Evolutionary conservation across 1,139 yeast genomes (phyloP).

Genomic region (Zygotorulaspora mrakii): DNA sequence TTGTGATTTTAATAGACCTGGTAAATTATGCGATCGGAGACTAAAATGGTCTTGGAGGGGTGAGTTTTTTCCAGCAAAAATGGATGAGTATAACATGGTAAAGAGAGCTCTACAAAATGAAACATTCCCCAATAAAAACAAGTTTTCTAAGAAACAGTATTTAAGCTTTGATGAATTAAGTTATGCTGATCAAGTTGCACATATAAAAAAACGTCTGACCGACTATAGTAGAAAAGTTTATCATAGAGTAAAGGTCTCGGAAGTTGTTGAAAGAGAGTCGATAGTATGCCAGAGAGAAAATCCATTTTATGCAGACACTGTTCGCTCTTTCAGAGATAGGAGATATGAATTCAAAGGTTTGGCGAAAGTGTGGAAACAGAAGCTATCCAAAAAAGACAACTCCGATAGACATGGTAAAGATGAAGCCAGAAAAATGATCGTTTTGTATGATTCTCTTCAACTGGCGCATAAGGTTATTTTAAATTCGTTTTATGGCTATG

Average conservation of each 20-base stretch:
- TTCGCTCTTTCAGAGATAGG: constrained; percentile 89
- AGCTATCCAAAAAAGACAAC: constrained; percentile 53
- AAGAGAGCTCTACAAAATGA: constrained; percentile 80
- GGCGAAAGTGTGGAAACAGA: constrained; percentile 93
- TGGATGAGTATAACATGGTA: constrained; percentile 88
- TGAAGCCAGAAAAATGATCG: constrained; percentile 91
- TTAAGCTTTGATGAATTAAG: constrained; percentile 68
- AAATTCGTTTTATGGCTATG: constrained; percentile 96
- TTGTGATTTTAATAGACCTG: constrained; percentile 95
- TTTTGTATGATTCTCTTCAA: constrained; percentile 90
- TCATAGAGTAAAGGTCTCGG: constrained; percentile 74
- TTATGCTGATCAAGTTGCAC: constrained; percentile 71
- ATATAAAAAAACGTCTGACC: constrained; percentile 72
- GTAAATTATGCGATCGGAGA: constrained; percentile 86
- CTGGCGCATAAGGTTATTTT: constrained; percentile 95
- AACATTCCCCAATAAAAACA: constrained; percentile 56
- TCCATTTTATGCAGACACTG: constrained; percentile 94
- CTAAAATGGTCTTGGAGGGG: constrained; percentile 99
- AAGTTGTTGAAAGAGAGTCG: constrained; percentile 85
- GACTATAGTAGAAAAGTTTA: constrained; percentile 85
- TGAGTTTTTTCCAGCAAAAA: constrained; percentile 85
- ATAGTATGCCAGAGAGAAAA: constrained; percentile 96
- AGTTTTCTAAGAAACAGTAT: constrained; percentile 44
- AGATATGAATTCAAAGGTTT: constrained; percentile 92
- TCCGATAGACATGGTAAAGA: constrained; percentile 59